Evolutionary conservation across 352 stramenopile genomes (phyloP).

Genomic region (Phytophthora podocarpi): DNA sequence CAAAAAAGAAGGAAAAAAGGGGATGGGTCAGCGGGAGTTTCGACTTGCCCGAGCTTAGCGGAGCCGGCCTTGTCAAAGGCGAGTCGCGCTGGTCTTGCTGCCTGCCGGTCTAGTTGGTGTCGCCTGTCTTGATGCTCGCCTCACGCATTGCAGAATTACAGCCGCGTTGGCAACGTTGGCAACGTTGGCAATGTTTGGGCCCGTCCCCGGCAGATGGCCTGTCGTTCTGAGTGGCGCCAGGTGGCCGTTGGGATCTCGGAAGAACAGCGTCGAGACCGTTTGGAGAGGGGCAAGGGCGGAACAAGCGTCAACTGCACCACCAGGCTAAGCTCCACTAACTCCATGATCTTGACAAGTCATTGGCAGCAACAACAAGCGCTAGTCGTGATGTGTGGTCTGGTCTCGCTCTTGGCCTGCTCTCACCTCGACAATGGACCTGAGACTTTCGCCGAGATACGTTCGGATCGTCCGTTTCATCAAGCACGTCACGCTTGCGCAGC

Average conservation of each 20-base stretch:
- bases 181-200: too few species aligned
- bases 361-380: too few species aligned
- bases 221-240: conserved; percentile 4
- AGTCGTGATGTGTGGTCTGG: too few species aligned
- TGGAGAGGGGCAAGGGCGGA: conserved; percentile 4
- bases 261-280: conserved; percentile 20
- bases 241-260: conserved; percentile 18
- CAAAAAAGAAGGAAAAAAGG: conserved; percentile 16
- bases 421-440: background rate
- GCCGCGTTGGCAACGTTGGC: conserved; percentile 6
- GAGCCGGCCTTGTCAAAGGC: too few species aligned
- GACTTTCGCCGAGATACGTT: background rate
- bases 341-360: background rate
- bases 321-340: background rate
- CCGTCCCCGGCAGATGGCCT: conserved; percentile 13
- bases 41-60: too few species aligned
- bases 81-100: conserved; percentile 10
- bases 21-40: background rate
- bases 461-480: conserved; percentile 17
- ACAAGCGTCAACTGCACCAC: background rate
- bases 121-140: background rate
- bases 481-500: background rate
- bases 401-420: too few species aligned
- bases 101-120: too few species aligned
- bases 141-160: background rate